phyloP scores from a whole-genome alignment of 2,329 filamentous ascomycete genomes.

The Xylaria sp. region DNA sequence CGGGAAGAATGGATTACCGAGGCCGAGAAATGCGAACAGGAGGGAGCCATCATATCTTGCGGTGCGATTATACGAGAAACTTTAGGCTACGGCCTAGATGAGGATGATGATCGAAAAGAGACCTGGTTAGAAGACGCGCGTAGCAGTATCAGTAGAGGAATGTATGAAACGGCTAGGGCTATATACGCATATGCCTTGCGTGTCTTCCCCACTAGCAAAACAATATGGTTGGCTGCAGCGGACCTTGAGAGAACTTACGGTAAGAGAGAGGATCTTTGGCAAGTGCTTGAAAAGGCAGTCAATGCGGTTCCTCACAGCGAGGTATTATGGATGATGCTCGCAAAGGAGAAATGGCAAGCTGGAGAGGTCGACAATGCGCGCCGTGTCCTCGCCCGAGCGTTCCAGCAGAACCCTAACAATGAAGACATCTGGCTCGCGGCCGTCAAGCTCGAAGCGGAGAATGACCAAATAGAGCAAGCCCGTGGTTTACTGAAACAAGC shows the following conservation, averaged over 20 bases:
- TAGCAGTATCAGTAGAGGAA: constrained; percentile 80
- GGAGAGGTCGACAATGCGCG: constrained; percentile 89
- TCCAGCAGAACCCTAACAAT: constrained; percentile 95
- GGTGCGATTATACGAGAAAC: constrained; percentile 92
- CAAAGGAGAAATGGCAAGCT: constrained; percentile 91
- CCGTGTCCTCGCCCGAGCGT: constrained; percentile 85
- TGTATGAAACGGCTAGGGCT: constrained; percentile 89
- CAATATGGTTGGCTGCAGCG: constrained; percentile 88
- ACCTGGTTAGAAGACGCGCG: constrained; percentile 96
- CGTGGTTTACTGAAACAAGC: constrained; percentile 84
- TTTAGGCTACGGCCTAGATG: constrained; percentile 90
- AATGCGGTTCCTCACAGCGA: constrained; percentile 93
- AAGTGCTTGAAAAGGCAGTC: constrained; percentile 90
- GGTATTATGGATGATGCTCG: constrained; percentile 94
- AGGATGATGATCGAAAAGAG: constrained; percentile 95
- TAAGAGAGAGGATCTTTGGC: constrained; percentile 82
- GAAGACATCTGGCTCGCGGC: constrained; percentile 98
- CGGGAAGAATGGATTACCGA: constrained; percentile 97
- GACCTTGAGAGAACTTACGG: constrained; percentile 93
- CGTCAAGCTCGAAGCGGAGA: constrained; percentile 95
- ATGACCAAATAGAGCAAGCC: constrained; percentile 82
- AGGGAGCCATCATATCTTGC: constrained; percentile 87
- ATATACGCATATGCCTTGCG: constrained; percentile 93
- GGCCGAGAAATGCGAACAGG: constrained; percentile 93
- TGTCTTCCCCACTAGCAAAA: constrained; percentile 88